These are phyloP conservation scores for Metarhizium anisopliae DNA, from an alignment of 2,329 filamentous ascomycete species.

Conservation along the genomic window DNA sequence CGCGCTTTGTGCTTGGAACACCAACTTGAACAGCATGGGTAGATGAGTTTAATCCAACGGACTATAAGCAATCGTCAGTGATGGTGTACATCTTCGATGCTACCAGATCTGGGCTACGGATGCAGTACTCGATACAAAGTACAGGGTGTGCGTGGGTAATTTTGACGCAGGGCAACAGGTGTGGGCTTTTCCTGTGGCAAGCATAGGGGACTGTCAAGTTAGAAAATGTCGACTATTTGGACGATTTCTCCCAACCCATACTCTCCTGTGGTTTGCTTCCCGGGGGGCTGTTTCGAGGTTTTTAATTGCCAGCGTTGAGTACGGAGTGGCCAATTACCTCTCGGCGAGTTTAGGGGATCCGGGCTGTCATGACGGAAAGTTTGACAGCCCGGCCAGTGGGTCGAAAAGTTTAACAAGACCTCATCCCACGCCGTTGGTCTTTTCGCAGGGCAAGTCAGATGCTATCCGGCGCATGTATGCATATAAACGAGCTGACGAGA, in stretches of 20 bases:
- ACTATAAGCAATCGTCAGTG: too few relatives aligned
- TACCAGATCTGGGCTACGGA: slow-evolving; percentile 20
- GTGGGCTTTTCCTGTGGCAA: neutral
- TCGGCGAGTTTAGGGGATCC: too few relatives aligned
- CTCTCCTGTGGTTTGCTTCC: neutral
- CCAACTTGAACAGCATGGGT: neutral
- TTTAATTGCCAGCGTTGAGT: too few relatives aligned
- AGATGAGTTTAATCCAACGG: too few relatives aligned
- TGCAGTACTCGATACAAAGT: slow-evolving; percentile 14
- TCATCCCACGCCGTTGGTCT: too few relatives aligned
- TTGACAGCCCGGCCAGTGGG: neutral
- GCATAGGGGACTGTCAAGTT: too few relatives aligned
- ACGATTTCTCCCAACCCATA: neutral
- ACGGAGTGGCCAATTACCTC: too few relatives aligned
- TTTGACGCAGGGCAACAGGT: neutral
- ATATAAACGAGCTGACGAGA: too few relatives aligned
- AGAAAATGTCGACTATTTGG: too few relatives aligned
- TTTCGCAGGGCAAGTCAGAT: too few relatives aligned
- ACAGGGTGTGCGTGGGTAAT: neutral
- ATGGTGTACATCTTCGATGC: neutral
- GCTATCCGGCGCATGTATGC: too few relatives aligned
- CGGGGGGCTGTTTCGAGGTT: neutral
- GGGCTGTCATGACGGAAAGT: neutral
- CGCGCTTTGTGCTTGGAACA: neutral
- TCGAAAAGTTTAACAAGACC: neutral